phyloP scores from a whole-genome alignment of 495 filamentous ascomycete species.

The Penicillium psychrofluorescens region DNA sequence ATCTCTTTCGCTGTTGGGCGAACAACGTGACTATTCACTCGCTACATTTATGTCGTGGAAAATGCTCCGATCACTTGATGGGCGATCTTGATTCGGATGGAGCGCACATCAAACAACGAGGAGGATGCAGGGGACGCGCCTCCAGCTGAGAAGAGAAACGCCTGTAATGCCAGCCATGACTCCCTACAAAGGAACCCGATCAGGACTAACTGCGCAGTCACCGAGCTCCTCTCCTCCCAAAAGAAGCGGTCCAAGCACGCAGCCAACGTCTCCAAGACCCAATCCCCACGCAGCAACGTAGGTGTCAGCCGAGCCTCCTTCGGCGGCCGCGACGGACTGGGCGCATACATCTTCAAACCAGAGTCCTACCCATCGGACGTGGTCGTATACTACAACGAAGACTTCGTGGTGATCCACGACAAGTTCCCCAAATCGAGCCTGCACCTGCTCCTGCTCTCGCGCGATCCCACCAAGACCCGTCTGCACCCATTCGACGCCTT shows the following conservation, averaged over 20 bases:
- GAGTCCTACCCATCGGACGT: constrained; percentile 48
- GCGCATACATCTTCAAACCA: constrained; percentile 64
- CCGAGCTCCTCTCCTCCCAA: constrained; percentile 62
- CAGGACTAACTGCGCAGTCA: constrained; percentile 34
- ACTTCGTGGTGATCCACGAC: constrained; percentile 79
- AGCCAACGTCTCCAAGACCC: constrained; percentile 2
- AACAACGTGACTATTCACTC: no score
- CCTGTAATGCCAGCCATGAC: constrained; percentile 21
- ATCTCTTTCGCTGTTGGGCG: no score
- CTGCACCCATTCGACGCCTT: constrained; percentile 78
- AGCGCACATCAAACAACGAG: neutral
- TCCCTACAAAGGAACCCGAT: neutral
- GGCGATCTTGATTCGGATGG: constrained; percentile 5
- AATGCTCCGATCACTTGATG: neutral
- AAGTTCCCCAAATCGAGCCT: constrained; percentile 76
- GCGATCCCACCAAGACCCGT: constrained; percentile 50
- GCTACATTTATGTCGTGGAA: no score
- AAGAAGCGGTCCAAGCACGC: constrained; percentile 35
- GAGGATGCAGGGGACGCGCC: neutral
- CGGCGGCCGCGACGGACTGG: constrained; percentile 53
- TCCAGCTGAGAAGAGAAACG: constrained; percentile 31
- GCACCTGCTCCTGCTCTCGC: constrained; percentile 81
- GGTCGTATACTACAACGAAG: constrained; percentile 61
- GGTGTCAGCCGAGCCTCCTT: constrained; percentile 22
- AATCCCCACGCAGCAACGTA: constrained; percentile 17